phyloP scores from a whole-genome alignment of 73 alveolate genomes.

The Paramecium tetraurelia region DNA sequence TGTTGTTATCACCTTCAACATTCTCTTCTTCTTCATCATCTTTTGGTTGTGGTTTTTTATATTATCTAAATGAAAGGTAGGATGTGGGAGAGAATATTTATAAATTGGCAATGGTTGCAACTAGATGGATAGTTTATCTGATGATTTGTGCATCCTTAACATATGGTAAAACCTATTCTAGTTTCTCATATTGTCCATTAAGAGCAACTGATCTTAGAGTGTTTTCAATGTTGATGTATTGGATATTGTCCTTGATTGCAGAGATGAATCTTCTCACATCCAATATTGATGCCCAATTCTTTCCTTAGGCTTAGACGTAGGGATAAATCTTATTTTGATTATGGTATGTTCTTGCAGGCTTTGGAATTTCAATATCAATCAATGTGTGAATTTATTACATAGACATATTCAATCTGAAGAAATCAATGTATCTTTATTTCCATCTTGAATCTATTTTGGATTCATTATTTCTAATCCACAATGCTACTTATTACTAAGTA shows the following conservation, averaged over 20 bases:
- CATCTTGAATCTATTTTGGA: not conserved
- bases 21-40: not conserved
- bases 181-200: not conserved
- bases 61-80: not conserved
- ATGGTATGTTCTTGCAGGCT: not conserved
- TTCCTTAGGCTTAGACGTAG: not conserved
- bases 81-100: not conserved
- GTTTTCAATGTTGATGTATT: not conserved
- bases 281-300: not conserved
- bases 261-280: not conserved
- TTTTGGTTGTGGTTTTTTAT: not conserved
- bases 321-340: not conserved
- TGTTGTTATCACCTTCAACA: not conserved
- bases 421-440: not conserved
- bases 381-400: not conserved
- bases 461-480: not conserved
- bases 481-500: not conserved
- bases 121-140: not conserved
- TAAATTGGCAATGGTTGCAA: not conserved
- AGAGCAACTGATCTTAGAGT: not conserved
- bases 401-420: not conserved
- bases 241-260: not conserved
- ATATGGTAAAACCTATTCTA: not conserved
- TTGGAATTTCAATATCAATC: not conserved
- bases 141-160: not conserved